These are phyloP conservation scores for Penicillium paxilli DNA, from an alignment of 495 filamentous ascomycete genomes.

Conservation along the genomic window DNA sequence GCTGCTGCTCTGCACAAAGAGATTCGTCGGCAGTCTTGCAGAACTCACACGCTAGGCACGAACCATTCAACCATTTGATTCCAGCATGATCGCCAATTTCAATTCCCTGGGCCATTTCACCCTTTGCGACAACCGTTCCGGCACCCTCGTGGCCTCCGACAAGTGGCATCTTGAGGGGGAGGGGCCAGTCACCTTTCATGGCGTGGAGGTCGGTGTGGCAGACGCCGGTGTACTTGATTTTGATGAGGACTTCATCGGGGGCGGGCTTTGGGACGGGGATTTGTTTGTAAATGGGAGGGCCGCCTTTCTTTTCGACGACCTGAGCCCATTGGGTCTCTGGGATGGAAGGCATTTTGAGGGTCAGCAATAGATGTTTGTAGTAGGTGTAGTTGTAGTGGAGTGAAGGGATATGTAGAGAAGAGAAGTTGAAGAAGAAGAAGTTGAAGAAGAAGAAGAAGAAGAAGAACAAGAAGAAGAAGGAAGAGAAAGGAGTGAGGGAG, in stretches of 20 bases:
- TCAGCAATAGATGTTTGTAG: neutral
- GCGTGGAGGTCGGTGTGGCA: constrained; percentile 87
- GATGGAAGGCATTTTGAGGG: constrained; percentile 33
- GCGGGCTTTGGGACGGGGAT: constrained; percentile 75
- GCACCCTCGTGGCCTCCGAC: constrained; percentile 89
- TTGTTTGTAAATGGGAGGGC: constrained; percentile 74
- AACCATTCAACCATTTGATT: constrained; percentile 84
- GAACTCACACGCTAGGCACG: constrained; percentile 70
- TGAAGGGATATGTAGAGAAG: neutral
- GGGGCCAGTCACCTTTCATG: constrained; percentile 83
- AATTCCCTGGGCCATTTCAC: constrained; percentile 64
- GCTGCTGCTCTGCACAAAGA: constrained; percentile 61
- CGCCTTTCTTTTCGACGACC: constrained; percentile 75
- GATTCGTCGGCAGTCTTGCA: constrained; percentile 69
- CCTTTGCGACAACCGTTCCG: constrained; percentile 75
- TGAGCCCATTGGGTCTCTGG: constrained; percentile 83
- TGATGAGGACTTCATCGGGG: constrained; percentile 82
- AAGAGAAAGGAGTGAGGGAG: neutral
- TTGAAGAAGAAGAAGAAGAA: neutral
- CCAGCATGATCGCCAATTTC: constrained; percentile 75
- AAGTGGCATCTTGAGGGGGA: constrained; percentile 74
- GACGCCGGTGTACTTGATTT: constrained; percentile 87
- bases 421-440: neutral
- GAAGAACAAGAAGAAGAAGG: neutral
- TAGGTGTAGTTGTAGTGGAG: neutral